Conservation (phyloP, 345 rosid genomes). For the Zanthoxylum bungeanum region DNA sequence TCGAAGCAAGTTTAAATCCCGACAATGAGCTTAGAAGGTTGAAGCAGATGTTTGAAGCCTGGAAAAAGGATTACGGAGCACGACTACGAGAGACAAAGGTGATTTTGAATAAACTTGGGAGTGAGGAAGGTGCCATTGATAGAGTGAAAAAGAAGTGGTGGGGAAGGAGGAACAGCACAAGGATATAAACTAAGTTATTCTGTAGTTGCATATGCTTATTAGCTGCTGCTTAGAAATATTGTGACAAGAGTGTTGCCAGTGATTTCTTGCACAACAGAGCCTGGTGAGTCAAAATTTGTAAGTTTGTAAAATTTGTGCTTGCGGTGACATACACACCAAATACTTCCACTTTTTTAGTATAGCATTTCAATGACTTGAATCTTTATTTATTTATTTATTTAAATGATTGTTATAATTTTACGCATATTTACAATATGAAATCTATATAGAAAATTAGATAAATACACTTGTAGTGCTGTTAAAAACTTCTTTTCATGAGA, state of each 20-base stretch:
- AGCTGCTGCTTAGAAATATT: constrained; percentile 7
- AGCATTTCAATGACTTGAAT: not conserved
- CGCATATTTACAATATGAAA: too few relatives aligned
- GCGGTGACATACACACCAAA: not conserved
- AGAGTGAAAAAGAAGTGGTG: constrained; percentile 88
- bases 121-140: constrained; percentile 69
- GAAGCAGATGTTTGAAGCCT: constrained; percentile 93
- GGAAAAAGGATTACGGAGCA: constrained; percentile 91
- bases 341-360: not conserved
- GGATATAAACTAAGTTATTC: constrained; percentile 33
- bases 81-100: constrained; percentile 87
- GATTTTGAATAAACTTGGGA: constrained; percentile 80
- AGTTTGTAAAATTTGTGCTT: constrained; percentile 10
- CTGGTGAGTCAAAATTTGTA: not conserved
- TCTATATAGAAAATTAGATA: too few relatives aligned
- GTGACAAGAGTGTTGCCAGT: constrained; percentile 6
- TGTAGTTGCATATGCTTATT: constrained; percentile 3
- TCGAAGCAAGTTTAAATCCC: constrained; percentile 87
- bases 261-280: constrained; percentile 5
- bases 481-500: too few relatives aligned
- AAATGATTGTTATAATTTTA: too few relatives aligned
- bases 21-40: constrained; percentile 83
- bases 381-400: too few relatives aligned
- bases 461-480: too few relatives aligned
- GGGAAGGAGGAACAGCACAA: constrained; percentile 92